Conservation (phyloP, 129 eudicot species). For the Helianthus annuus region DNA sequence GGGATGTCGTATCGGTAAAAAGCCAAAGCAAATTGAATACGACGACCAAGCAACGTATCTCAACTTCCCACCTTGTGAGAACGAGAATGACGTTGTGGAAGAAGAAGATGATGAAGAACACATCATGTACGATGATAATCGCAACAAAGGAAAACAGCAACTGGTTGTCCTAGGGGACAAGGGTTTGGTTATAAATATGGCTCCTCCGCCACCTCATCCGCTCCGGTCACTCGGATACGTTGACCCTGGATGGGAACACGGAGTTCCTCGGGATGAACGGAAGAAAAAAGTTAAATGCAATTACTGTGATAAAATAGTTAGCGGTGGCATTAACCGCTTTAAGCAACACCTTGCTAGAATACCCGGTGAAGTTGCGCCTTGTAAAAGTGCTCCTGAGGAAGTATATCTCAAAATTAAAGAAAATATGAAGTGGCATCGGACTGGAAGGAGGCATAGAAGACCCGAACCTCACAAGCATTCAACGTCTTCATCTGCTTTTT, state of each 20-base stretch:
- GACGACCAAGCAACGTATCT: constrained; percentile 67
- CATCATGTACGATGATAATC: constrained; percentile 20
- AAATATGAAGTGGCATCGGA: constrained; percentile 98
- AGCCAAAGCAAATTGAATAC: constrained; percentile 57
- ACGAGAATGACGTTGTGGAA: constrained; percentile 40
- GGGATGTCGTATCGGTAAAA: constrained; percentile 73
- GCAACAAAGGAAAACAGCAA: constrained; percentile 72
- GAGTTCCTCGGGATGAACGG: constrained; percentile 91
- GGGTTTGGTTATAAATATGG: constrained; percentile 68
- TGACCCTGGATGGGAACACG: constrained; percentile 99
- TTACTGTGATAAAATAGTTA: constrained; percentile 91
- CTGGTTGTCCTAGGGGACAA: constrained; percentile 49
- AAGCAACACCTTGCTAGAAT: constrained; percentile 95
- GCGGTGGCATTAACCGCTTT: constrained; percentile 95
- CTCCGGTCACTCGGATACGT: constrained; percentile 81
- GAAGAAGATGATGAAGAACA: constrained; percentile 40
- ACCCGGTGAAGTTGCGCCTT: constrained; percentile 98
- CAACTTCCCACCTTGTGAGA: constrained; percentile 49
- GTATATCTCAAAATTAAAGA: constrained; percentile 86
- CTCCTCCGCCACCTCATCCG: constrained; percentile 71
- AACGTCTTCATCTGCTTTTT: constrained; percentile 50
- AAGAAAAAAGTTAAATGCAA: constrained; percentile 97
- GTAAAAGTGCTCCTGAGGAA: constrained; percentile 94
- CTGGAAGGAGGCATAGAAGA: constrained; percentile 86
- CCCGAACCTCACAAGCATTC: constrained; percentile 47